Percentiles rank a stretch among this genome's conserved stretches.
phyloP scores from a whole-genome alignment of 2,329 filamentous ascomycete species.

The Colletotrichum tamarilloi region DNA sequence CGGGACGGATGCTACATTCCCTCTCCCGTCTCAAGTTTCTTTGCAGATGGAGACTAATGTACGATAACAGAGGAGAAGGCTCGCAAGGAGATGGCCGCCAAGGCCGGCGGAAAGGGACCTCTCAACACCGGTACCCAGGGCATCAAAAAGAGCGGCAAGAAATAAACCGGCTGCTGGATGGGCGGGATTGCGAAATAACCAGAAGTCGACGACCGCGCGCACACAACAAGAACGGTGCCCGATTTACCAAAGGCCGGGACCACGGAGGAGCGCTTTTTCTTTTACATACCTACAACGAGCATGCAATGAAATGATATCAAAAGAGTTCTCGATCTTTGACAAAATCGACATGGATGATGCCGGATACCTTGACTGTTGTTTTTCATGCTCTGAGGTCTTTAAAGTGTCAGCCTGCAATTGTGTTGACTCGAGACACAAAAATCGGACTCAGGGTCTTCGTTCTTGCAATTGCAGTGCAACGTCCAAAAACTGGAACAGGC shows the following conservation, averaged over 20 bases:
- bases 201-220: background rate
- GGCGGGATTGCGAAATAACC: background rate
- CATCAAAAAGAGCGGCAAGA: conserved; percentile 99
- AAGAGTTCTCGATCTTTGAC: background rate
- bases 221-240: background rate
- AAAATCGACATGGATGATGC: conserved; percentile 25
- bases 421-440: background rate
- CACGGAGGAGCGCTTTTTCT: conserved; percentile 18
- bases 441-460: background rate
- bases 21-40: background rate
- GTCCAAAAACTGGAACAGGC: background rate
- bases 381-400: background rate
- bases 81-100: conserved; percentile 84
- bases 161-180: conserved; percentile 64
- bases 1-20: background rate
- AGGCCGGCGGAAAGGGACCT: conserved; percentile 88
- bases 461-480: background rate
- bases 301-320: conserved; percentile 33
- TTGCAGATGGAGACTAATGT: conserved; percentile 5
- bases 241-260: background rate
- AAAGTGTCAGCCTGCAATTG: background rate
- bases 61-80: conserved; percentile 77
- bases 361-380: background rate
- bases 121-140: conserved; percentile 86
- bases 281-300: conserved; percentile 33